Conservation (phyloP, 1,284 basidiomycete species). For the Boletus austroedulis region DNA sequence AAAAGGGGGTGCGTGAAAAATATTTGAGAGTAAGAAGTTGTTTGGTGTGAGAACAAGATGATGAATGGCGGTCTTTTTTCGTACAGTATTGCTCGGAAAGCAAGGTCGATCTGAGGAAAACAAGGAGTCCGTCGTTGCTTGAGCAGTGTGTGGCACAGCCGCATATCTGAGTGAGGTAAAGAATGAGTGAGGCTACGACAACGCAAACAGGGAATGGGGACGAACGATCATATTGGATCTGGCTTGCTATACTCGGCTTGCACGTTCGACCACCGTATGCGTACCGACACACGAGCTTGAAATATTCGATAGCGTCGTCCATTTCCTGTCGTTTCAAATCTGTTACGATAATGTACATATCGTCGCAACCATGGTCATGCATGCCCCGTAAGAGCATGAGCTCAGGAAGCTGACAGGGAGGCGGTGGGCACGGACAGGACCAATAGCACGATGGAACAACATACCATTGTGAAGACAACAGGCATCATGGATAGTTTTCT, state of each 20-base stretch:
- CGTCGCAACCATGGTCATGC: slow-evolving; percentile 73
- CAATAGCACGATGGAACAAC: slow-evolving; percentile 15
- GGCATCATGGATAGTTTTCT: slow-evolving; percentile 71
- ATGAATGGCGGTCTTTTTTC: slow-evolving; percentile 72
- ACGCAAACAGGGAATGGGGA: slow-evolving; percentile 8
- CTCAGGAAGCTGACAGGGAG: slow-evolving; percentile 56
- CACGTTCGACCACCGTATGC: slow-evolving; percentile 57
- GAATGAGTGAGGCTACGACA: slow-evolving; percentile 8
- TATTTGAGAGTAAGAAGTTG: slow-evolving; percentile 74
- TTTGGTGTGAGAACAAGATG: slow-evolving; percentile 72
- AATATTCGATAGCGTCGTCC: slow-evolving; percentile 73
- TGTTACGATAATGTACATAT: slow-evolving; percentile 71
- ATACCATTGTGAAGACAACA: slow-evolving; percentile 73
- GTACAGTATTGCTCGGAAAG: slow-evolving; percentile 65
- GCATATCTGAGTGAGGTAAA: slow-evolving; percentile 50
- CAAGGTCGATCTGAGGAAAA: slow-evolving; percentile 74
- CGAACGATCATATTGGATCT: slow-evolving; percentile 65
- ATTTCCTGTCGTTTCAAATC: slow-evolving; percentile 72
- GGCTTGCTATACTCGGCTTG: slow-evolving; percentile 61
- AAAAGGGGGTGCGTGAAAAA: slow-evolving; percentile 67
- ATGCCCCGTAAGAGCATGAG: slow-evolving; percentile 73
- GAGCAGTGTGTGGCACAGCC: slow-evolving; percentile 59
- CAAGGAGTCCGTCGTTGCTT: slow-evolving; percentile 66
- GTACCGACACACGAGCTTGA: slow-evolving; percentile 64
- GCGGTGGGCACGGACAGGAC: slow-evolving; percentile 10